Base-by-base conservation (phyloP, 2,329 filamentous ascomycete genomes). In the Colletotrichum plurivorum region DNA sequence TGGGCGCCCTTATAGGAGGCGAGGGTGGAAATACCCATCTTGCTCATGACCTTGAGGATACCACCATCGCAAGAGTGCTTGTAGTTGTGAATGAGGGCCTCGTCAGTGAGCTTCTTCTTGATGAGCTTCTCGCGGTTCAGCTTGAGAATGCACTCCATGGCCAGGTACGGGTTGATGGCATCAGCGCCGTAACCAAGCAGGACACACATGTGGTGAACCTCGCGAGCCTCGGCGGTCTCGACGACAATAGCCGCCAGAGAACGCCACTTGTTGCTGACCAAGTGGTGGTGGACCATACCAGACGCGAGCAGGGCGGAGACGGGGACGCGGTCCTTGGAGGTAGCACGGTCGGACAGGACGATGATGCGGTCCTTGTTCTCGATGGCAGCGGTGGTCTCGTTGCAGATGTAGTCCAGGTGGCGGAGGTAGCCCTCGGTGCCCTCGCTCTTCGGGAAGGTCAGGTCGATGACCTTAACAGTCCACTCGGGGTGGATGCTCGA, bases 171-270 rank as follows among this genome's bases (percentile, higher is more conserved):
- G 85, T 96, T 97, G 78, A 98, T 90, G 56, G 92, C 95, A 83
- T 98, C 95, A 63, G 93, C 94, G 84, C 95, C 95, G 76, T 98
- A 98, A 63, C 95, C 95, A 69, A 98, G 89, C 51, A 98, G 88
- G n/a, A 98, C 95, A 84, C 94, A 97, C 94, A 98, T 97, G 84
- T 98, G 95, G 81, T 98, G 95, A 8, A 98, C 95, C 82, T 98
- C 95, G 83, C 95, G 94, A 75, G 95, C 95, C 81, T 98, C 95
- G 53, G 93, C 95, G 72, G 95, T 97, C 85, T 98, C 95, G 41
- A 97, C 89, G 48, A 97, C 87, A 53, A 98, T 84, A 54, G 95
- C 95, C 73, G 90, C 94, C 82, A 95, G 89, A 13, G 95, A 95
- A 79, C 95, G 89, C 94, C 95, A 97, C 84, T 97, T 95, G 87